Percentiles rank a stretch among this genome's conserved stretches.
Conservation (phyloP, 2,329 filamentous ascomycete genomes). For the Cladosporium austrohemisphaericum region DNA sequence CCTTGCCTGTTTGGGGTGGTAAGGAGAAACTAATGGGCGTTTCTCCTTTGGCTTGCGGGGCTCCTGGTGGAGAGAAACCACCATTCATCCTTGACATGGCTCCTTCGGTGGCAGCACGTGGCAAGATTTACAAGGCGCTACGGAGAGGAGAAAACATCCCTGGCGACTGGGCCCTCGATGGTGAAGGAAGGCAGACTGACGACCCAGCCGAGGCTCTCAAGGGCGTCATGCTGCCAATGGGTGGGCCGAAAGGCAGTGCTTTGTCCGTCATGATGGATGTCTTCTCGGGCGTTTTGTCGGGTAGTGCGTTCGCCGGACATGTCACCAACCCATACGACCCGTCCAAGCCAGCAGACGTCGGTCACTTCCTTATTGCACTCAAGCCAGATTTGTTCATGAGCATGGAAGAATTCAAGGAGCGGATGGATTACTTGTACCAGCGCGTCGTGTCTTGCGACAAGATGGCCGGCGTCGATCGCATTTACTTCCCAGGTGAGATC, state of each 20-base stretch:
- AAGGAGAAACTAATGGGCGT: conserved; percentile 67
- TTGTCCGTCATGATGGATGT: conserved; percentile 79
- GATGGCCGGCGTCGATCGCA: conserved; percentile 51
- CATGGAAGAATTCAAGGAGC: conserved; percentile 31
- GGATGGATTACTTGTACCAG: conserved; percentile 57
- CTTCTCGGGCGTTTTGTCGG: conserved; percentile 74
- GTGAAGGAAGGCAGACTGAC: conserved; percentile 49
- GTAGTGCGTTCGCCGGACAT: conserved; percentile 72
- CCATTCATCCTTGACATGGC: conserved; percentile 77
- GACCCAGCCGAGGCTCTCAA: conserved; percentile 68
- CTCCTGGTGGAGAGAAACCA: conserved; percentile 57
- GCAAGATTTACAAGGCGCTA: conserved; percentile 69
- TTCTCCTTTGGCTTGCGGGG: conserved; percentile 71
- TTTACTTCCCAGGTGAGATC: conserved; percentile 58
- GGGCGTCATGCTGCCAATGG: conserved; percentile 83
- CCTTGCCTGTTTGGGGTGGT: conserved; percentile 68
- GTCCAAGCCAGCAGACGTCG: conserved; percentile 51
- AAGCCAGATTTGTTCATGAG: conserved; percentile 37
- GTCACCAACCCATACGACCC: conserved; percentile 67
- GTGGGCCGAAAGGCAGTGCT: conserved; percentile 75
- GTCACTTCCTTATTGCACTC: conserved; percentile 36
- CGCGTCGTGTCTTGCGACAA: conserved; percentile 52
- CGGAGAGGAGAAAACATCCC: conserved; percentile 67
- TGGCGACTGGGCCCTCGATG: conserved; percentile 69
- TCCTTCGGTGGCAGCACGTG: conserved; percentile 64